A percentile compares a stretch with the other conserved stretches of the same genome.
These are phyloP conservation scores for Suillus fuscotomentosus DNA, from an alignment of 768 basidiomycete genomes.

Conservation along the genomic window DNA sequence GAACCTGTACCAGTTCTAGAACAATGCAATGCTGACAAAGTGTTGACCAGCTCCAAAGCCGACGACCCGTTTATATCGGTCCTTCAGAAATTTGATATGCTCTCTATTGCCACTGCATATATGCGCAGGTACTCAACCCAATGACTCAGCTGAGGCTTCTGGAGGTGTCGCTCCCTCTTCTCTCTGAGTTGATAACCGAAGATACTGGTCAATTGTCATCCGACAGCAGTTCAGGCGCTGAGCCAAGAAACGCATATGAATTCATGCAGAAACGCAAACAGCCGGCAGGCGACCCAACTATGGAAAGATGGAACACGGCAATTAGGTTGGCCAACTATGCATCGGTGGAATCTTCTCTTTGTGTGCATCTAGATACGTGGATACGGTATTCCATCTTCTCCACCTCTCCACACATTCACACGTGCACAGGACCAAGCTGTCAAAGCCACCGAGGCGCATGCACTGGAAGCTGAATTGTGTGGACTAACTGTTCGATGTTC, in stretches of 20 bases:
- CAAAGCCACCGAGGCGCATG: no score
- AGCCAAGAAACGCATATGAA: conserved; percentile 64
- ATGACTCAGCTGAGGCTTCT: conserved; percentile 51
- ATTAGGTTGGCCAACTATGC: conserved; percentile 82
- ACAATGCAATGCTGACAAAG: conserved; percentile 69
- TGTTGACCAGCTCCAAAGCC: conserved; percentile 79
- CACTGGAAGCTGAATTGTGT: no score
- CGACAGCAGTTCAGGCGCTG: conserved; percentile 37
- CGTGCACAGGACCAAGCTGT: no score
- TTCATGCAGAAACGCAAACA: conserved; percentile 62
- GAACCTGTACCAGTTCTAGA: conserved; percentile 63
- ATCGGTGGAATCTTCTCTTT: conserved; percentile 68
- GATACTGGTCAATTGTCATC: conserved; percentile 30
- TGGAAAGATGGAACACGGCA: conserved; percentile 72
- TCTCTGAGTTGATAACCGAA: conserved; percentile 49
- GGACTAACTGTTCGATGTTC: no score
- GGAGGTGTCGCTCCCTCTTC: conserved; percentile 58
- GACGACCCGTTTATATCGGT: conserved; percentile 75
- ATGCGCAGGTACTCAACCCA: conserved; percentile 17
- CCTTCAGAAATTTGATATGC: conserved; percentile 58
- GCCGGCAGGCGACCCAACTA: conserved; percentile 50
- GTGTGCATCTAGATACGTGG: conserved; percentile 49
- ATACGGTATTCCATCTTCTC: no score
- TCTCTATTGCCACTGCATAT: conserved; percentile 12
- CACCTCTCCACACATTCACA: no score